Base-by-base conservation (phyloP, 139 green algal species). In the Trebouxia sp. region DNA sequence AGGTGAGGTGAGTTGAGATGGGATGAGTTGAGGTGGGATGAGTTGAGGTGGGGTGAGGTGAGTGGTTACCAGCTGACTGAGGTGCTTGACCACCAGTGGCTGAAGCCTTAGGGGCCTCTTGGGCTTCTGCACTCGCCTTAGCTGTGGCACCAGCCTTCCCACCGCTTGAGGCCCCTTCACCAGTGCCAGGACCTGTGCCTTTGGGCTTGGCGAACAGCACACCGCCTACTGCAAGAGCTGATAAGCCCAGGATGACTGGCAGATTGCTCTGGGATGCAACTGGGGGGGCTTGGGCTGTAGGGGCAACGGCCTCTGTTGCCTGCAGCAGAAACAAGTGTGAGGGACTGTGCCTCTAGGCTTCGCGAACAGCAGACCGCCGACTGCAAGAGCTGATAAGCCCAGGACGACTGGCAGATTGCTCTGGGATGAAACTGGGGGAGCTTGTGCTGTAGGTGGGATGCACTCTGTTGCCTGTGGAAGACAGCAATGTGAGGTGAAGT, bases 51-150 rank as follows among this genome's bases (percentile, higher is more conserved):
- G n/a, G n/a, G n/a, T n/a, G n/a, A n/a, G n/a, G n/a, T n/a, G n/a
- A n/a, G n/a, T n/a, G n/a, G n/a, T n/a, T 37, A 72, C 62, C 62
- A 30, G 62, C 62, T 45, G 62, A 72, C 32, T 72, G 62, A 43
- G 62, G 62, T 14, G 62, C 62, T 72, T 72, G 62, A 8, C 62
- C 62, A 15, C 55, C 55, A 1, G 8, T 72, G 35, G 32, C 9
- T 72, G 62, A n/a, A n/a, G n/a, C n/a, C n/a, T n/a, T 35, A 72
- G 62, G 15, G 10, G 62, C 10, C 11, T 12, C 62, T 24, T 43
- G 39, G 30, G n/a, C 15, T 53, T 14, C 15, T 14, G 47, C 47
- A 26, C 14, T 17, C 5, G 58, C n/a, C n/a, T n/a, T n/a, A n/a
- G n/a, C n/a, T n/a, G n/a, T n/a, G n/a, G n/a, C n/a, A n/a, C n/a